Percentiles rank a stretch among this genome's conserved stretches.
phyloP scores from a whole-genome alignment of 257 asterid genomes.

The Solanum tacnaense region DNA sequence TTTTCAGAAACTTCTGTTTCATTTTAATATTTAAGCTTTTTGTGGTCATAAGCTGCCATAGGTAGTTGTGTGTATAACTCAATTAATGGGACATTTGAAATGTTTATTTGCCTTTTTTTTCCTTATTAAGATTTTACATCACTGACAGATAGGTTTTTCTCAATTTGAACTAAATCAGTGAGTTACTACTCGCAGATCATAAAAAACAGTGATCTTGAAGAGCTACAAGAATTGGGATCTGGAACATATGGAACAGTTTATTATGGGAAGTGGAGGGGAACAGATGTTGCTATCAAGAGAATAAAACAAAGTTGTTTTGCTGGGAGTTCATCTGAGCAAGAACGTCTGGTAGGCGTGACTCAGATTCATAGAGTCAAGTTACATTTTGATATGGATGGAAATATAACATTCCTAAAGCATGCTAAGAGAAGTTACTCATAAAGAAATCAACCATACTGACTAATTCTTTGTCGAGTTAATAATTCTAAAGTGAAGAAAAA shows the following conservation, averaged over 20 bases:
- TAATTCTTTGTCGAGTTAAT: not conserved
- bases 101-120: not conserved
- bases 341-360: slow-evolving; percentile 18
- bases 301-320: slow-evolving; percentile 37
- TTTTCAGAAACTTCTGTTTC: not conserved
- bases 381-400: not conserved
- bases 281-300: slow-evolving; percentile 44
- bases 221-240: slow-evolving; percentile 37
- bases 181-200: slow-evolving; percentile 18
- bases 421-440: not conserved
- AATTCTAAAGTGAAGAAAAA: not conserved
- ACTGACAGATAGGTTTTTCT: not conserved
- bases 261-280: slow-evolving; percentile 46
- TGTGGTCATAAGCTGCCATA: not conserved
- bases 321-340: slow-evolving; percentile 33
- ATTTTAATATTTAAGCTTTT: not conserved
- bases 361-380: not conserved
- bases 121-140: not conserved
- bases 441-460: not conserved
- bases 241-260: slow-evolving; percentile 45
- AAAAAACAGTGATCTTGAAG: slow-evolving; percentile 32
- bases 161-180: not conserved
- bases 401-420: not conserved
- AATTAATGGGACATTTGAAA: not conserved
- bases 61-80: not conserved